Base-by-base conservation (phyloP, 73 alveolate genomes). In the Paramecium caudatum region DNA sequence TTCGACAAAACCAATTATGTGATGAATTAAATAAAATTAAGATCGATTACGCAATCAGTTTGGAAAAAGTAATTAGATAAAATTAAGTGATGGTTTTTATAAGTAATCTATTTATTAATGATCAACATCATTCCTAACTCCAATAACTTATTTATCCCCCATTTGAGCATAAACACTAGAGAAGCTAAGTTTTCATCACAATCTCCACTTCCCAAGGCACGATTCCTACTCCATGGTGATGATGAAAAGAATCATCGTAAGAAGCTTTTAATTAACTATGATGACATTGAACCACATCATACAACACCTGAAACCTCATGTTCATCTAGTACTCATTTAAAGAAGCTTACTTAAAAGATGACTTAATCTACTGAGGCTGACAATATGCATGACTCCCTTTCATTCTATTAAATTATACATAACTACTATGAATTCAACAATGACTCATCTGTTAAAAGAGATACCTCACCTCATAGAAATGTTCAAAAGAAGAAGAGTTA, bases 41-140 rank as follows among this genome's bases (percentile, higher is more conserved):
- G 88, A 74, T 74, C 88, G 46, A 74, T 74, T 37, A 74, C 88
- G 1, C 46, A 74, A 74, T 74, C 46, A 27, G 47, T 37, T 74
- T 74, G 88, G 88, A 74, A 74, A 27, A 74, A 74, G 43, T 41
- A 74, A 68, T 43, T 55, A 19, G 80, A 55, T 23, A 55, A 55
- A 55, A 55, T 55, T 23, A 55, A 55, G 30, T 55, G 80, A 55
- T 27, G 23, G 23, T 55, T 27, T 27, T 19, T 55, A 55, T 55
- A 27, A 55, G 30, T 55, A 55, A 55, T 55, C 80, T 55, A 55
- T 55, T 10, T 23, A 55, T 55, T 37, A 23, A 55, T 27, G 41
- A 50, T 50, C 21, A 17, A 39, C 30, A 21, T 50, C 36, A 1
- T 39, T 21, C 30, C 78, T 50, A 50, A 50, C 78, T 50, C 41